Base-by-base conservation (phyloP, 139 green algal species). In the Chlorella ohadii region DNA sequence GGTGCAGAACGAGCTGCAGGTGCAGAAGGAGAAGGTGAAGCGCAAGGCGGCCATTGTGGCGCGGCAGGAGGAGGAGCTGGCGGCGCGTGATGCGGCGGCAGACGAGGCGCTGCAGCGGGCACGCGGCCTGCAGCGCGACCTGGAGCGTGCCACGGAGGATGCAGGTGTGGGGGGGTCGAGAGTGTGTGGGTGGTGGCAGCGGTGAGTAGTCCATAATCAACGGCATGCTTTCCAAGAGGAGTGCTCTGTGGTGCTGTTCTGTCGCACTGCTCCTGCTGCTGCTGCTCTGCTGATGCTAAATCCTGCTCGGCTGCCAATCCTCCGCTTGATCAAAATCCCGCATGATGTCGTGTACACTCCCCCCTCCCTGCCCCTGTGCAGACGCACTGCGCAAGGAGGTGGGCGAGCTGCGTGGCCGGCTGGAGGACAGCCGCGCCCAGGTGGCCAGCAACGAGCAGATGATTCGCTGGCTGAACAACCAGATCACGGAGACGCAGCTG, bases 401-500 rank as follows among this genome's bases (percentile, higher is more conserved):
- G 72, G 90, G 85, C 20, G 84, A 87, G 9, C 89, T 96, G 79
- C 83, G 84, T 25, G 75, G 65, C 15, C 97, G 97, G 87, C 85
- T 98, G 70, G 91, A 95, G 73, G 96, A 98, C n/a, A 91, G 88
- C 81, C 90, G 92, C 78, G 85, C 91, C 20, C 70, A 77, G 70
- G 41, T 77, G 70, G 81, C 57, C 59, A 91, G 89, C 87, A 98
- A 97, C 79, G 93, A 98, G 86, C 91, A 98, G 85, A 98, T 99
- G 94, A 98, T 99, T 38, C 85, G 93, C 1, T 99, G 96, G 96
- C 92, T 99, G 15, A 98, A 99, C 88, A 91, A 92, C 55, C 95
- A 96, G 87, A 92, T 97, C 12, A 97, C 91, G 3, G 92, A 94
- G 44, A 92, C 93, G 34, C 90, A 95, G 88, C 84, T 97, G 31